Evolutionary conservation across 495 filamentous ascomycete genomes (phyloP), one percentile per base, ranked within the genome.

Genomic region (Letharia columbiana): DNA sequence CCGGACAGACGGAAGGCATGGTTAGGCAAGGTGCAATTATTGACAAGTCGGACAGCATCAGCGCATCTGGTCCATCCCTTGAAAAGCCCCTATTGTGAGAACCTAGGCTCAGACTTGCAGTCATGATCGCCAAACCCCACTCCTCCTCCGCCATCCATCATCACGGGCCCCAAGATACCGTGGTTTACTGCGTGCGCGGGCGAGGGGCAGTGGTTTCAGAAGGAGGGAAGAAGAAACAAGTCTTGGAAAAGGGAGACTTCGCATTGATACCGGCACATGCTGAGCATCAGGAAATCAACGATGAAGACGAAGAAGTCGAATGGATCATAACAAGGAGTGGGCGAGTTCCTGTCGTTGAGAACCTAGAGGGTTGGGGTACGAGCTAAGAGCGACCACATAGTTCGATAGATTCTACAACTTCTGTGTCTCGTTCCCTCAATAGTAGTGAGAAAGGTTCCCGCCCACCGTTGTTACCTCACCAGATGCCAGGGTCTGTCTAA

Each of bases 221-320:
- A 9, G 73, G 73, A 33, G 79, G 79, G 41, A 73, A 71, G 49
- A 77, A 76, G 68, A 79, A 81, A 33, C 79, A 85, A 63, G 75
- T 79, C 12, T 77, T 90, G 6, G 75, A 71, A 1, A 77, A 81
- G 4, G 87, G 87, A 0, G 86, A 89, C 70, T 88, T 86, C 70
- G 86, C 85, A 3, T 77, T 86, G 58, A 80, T 90, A 37, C 86
- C 86, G 0, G 79, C 86, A 0, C 87, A 78, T 76, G 82, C 81
- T 0, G 85, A 89, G 70, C 85, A 89, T 72, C 86, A 89, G 70
- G 81, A 81, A 70, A 73, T 87, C n/a, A 89, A 89, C 71, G 83
- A 88, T 35, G 77, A 78, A 15, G 81, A 83, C 37, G 79, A 79
- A 35, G 82, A 86, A 28, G 72, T 87, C 17, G 77, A 80, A 40